phyloP scores from a whole-genome alignment of 2,329 filamentous ascomycete genomes.

The Venturia asperata region DNA sequence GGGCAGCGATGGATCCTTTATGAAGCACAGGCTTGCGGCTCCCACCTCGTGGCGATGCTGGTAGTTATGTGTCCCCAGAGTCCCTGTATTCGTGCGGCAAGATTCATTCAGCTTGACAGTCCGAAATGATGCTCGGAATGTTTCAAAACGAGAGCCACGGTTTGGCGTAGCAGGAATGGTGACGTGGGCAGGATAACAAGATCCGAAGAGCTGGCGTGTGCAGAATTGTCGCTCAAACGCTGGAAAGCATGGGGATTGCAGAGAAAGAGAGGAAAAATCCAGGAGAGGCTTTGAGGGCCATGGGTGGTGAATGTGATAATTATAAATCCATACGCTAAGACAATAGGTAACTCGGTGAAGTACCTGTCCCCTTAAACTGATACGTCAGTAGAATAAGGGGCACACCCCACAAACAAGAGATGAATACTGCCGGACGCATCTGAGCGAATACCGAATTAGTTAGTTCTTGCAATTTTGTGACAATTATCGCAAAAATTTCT shows the following conservation, averaged over 20 bases:
- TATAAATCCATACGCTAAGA: conserved; percentile 4
- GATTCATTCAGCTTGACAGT: background rate
- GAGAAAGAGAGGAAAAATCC: background rate
- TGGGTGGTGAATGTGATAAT: background rate
- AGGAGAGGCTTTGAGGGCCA: background rate
- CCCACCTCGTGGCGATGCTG: background rate
- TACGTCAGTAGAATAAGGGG: conserved; percentile 1
- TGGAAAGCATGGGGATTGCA: background rate
- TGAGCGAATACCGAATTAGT: background rate
- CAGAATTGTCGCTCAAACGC: background rate
- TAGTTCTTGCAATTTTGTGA: background rate
- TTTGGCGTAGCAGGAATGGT: background rate
- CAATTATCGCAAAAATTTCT: background rate
- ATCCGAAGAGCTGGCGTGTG: background rate
- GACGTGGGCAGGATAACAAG: background rate
- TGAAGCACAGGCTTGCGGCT: background rate
- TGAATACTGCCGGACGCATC: background rate
- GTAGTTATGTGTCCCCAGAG: background rate
- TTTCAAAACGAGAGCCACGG: conserved; percentile 3
- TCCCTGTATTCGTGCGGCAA: background rate
- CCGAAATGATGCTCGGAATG: background rate
- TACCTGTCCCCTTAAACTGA: conserved; percentile 6
- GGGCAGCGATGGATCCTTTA: background rate
- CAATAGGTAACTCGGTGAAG: background rate
- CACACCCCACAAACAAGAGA: background rate